Conservation (phyloP, 2,329 filamentous ascomycete genomes). For the Hymenotorrendiella dingleyae region DNA sequence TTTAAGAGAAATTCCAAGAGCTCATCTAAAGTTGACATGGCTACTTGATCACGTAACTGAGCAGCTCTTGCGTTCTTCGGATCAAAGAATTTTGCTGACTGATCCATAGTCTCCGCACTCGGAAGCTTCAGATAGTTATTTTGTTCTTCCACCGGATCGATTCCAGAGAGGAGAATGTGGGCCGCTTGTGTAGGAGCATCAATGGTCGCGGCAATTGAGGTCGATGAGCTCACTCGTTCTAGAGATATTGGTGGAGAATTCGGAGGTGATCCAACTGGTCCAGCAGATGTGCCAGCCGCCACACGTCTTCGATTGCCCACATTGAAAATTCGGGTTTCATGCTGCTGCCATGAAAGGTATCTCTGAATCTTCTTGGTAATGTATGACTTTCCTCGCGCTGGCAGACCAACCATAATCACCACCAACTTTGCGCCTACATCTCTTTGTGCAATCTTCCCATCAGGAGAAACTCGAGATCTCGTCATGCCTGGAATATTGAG, state of each 20-base stretch:
- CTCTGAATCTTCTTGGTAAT: slow-evolving; percentile 97
- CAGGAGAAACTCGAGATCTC: slow-evolving; percentile 88
- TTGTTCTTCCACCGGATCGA: slow-evolving; percentile 21
- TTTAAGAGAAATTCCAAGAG: slow-evolving; percentile 82
- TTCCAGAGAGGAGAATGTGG: slow-evolving; percentile 51
- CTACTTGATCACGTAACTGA: slow-evolving; percentile 82
- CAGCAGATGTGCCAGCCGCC: slow-evolving; percentile 52
- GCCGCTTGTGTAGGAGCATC: slow-evolving; percentile 44
- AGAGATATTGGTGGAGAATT: slow-evolving; percentile 13
- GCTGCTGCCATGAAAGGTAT: slow-evolving; percentile 95
- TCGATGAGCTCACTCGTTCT: slow-evolving; percentile 23
- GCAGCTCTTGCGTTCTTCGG: slow-evolving; percentile 79
- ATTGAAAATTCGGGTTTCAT: slow-evolving; percentile 95
- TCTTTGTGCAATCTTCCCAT: slow-evolving; percentile 86
- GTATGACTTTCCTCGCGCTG: slow-evolving; percentile 94
- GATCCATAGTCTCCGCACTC: slow-evolving; percentile 59
- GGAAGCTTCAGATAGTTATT: slow-evolving; percentile 17
- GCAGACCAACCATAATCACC: slow-evolving; percentile 96
- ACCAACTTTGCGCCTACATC: slow-evolving; percentile 96
- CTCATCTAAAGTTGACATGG: slow-evolving; percentile 87
- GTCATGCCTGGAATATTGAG: slow-evolving; percentile 96
- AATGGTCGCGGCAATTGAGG: slow-evolving; percentile 19
- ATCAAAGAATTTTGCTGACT: slow-evolving; percentile 91
- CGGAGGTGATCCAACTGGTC: slow-evolving; percentile 16
- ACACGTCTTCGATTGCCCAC: slow-evolving; percentile 86